Percentiles rank a stretch among this genome's conserved stretches.
These are phyloP conservation scores for Forsythia viridissima DNA, from an alignment of 257 asterid genomes.

Conservation along the genomic window DNA sequence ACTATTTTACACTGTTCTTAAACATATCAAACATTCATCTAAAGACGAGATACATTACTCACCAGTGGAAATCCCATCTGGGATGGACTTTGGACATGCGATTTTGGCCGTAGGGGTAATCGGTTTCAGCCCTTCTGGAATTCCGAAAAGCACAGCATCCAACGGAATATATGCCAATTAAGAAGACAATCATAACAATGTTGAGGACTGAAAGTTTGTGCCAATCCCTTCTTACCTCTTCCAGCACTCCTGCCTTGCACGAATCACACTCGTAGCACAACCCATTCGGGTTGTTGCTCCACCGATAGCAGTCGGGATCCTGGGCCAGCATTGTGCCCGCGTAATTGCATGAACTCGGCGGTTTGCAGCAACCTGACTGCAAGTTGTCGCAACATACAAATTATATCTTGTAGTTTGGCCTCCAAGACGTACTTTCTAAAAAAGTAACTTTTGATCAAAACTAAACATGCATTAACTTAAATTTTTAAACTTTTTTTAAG, in stretches of 20 bases:
- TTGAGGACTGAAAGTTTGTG: constrained; percentile 81
- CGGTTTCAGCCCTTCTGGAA: constrained; percentile 61
- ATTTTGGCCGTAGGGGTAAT: constrained; percentile 65
- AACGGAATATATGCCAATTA: constrained; percentile 76
- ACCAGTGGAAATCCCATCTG: constrained; percentile 97
- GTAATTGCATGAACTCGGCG: constrained; percentile 87
- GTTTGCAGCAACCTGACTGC: constrained; percentile 99
- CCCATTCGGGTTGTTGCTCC: constrained; percentile 72
- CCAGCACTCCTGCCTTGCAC: constrained; percentile 94
- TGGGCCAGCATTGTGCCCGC: constrained; percentile 47
- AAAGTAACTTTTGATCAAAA: not conserved
- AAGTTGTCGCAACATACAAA: not conserved
- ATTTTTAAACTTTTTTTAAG: not conserved
- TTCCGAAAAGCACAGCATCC: constrained; percentile 96
- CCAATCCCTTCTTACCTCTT: constrained; percentile 81
- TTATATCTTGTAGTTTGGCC: too few species aligned
- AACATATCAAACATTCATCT: not conserved
- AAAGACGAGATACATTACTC: not conserved
- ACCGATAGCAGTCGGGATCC: constrained; percentile 78
- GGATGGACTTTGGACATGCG: constrained; percentile 87
- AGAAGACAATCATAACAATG: constrained; percentile 73
- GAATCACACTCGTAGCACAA: constrained; percentile 91
- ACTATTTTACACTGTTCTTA: too few species aligned
- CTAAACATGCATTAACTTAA: not conserved
- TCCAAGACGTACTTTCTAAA: not conserved